phyloP scores from a whole-genome alignment of 2,329 filamentous ascomycete species.

The Juglanconis juglandina region DNA sequence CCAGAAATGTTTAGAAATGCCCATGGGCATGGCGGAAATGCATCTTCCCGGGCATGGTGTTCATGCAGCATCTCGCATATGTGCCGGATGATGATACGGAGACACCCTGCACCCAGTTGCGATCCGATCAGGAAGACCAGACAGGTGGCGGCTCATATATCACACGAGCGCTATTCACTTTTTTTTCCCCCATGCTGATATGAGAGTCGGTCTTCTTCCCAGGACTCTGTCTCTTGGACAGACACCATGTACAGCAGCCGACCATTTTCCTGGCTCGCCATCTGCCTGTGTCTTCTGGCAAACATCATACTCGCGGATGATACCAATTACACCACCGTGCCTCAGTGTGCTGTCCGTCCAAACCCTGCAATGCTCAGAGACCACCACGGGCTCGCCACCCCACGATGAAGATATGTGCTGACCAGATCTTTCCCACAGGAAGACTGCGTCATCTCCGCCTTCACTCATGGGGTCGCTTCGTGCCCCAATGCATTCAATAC shows the following conservation, averaged over 20 bases:
- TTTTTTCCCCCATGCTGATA: background rate
- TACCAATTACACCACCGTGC: background rate
- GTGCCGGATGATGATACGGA: too few species aligned
- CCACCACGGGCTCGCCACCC: background rate
- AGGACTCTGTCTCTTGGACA: background rate
- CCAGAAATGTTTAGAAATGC: too few species aligned
- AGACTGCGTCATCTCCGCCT: constrained; percentile 3
- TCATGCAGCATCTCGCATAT: too few species aligned
- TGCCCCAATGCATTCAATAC: background rate
- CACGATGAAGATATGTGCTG: background rate
- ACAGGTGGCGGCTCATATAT: background rate
- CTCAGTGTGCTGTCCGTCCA: background rate
- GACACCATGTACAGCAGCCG: background rate
- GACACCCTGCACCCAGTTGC: too few species aligned
- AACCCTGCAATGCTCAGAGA: background rate
- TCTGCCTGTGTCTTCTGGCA: background rate
- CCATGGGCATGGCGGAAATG: too few species aligned
- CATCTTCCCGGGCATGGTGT: too few species aligned
- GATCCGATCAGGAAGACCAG: too few species aligned
- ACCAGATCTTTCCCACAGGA: background rate
- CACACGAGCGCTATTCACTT: background rate
- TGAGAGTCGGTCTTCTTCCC: background rate
- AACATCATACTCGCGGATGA: background rate
- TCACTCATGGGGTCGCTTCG: constrained; percentile 10
- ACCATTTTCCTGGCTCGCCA: background rate